A percentile compares a stretch with the other conserved stretches of the same genome.
Conservation (phyloP, 108 stramenopile species). For the Bacterosira constricta region DNA sequence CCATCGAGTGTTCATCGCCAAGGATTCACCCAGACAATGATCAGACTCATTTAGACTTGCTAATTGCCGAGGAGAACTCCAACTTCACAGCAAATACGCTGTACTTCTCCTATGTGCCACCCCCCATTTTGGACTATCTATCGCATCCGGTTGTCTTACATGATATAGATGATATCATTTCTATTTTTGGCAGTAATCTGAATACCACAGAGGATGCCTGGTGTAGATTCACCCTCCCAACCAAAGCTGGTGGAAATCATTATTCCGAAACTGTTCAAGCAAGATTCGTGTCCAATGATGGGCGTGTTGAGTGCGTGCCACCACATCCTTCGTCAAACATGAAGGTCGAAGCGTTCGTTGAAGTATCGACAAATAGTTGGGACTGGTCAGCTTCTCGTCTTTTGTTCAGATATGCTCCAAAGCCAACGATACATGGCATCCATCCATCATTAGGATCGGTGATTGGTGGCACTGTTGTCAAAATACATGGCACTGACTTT, state of each 20-base stretch:
- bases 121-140: conserved; percentile 3
- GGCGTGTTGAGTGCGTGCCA: conserved; percentile 29
- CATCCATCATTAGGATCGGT: conserved; percentile 34
- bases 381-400: conserved; percentile 32
- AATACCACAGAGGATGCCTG: conserved; percentile 19
- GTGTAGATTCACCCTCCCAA: conserved; percentile 26
- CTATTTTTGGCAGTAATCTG: conserved; percentile 21
- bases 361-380: conserved; percentile 43
- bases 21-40: not conserved
- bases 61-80: conserved; percentile 15
- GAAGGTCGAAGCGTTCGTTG: conserved; percentile 27
- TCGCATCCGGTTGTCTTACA: conserved; percentile 16
- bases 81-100: conserved; percentile 17
- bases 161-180: conserved; percentile 26
- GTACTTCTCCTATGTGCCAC: conserved; percentile 18
- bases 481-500: conserved; percentile 38
- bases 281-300: not conserved
- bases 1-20: conserved; percentile 36
- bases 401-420: conserved; percentile 24
- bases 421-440: conserved; percentile 26
- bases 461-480: conserved; percentile 39
- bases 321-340: conserved; percentile 1
- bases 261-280: not conserved
- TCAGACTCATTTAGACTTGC: not conserved
- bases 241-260: not conserved